Percentiles rank a stretch among this genome's conserved stretches.
These are phyloP conservation scores for Saturnispora hagleri DNA, from an alignment of 805 yeast genomes.

Conservation along the genomic window DNA sequence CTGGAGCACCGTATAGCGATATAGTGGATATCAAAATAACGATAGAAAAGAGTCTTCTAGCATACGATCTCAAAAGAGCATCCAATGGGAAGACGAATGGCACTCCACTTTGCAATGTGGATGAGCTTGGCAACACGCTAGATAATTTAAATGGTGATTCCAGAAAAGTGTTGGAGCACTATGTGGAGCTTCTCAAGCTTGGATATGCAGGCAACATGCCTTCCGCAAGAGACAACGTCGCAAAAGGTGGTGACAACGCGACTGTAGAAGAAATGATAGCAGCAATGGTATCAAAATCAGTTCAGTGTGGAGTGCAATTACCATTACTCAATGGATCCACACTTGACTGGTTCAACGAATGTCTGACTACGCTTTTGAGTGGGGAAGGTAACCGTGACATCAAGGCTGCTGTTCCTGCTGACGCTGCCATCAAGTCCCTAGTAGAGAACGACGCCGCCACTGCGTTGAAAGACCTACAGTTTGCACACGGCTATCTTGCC, in stretches of 20 bases:
- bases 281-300: constrained; percentile 39
- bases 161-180: constrained; percentile 1
- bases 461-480: constrained; percentile 58
- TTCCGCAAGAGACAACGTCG: background rate
- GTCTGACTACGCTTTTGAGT: constrained; percentile 16
- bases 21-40: constrained; percentile 11
- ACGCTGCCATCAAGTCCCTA: background rate
- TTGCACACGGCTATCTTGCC: constrained; percentile 61
- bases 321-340: constrained; percentile 18
- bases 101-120: background rate
- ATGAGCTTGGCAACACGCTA: background rate
- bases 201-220: constrained; percentile 11
- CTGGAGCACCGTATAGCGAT: background rate
- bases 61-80: constrained; percentile 3
- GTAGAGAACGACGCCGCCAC: constrained; percentile 22
- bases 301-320: constrained; percentile 32
- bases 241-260: constrained; percentile 2
- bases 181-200: constrained; percentile 10
- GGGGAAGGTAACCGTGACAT: background rate
- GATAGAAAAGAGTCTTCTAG: constrained; percentile 14
- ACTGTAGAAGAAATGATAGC: constrained; percentile 38
- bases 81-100: background rate
- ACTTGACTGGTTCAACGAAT: constrained; percentile 25
- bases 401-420: background rate
- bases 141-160: background rate